Percentiles rank a stretch among this genome's conserved stretches.
Evolutionary conservation across 257 asterid genomes (phyloP).

Genomic region (Scutellaria baicalensis): DNA sequence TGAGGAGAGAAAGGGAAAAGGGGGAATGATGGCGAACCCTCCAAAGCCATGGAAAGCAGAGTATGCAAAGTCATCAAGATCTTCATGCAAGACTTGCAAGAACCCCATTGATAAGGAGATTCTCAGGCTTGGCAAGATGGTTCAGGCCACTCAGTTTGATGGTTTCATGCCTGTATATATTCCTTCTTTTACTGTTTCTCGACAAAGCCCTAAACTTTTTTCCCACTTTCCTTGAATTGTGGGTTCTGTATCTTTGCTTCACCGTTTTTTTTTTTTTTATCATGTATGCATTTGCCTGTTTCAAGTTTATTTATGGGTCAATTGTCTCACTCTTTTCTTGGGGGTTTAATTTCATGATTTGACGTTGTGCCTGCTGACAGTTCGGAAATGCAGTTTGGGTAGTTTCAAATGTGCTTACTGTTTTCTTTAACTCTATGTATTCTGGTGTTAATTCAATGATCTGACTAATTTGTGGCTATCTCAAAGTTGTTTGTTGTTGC

Average conservation of each 20-base stretch:
- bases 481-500: not conserved
- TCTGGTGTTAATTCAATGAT: not conserved
- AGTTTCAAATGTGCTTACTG: not conserved
- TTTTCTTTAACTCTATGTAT: not conserved
- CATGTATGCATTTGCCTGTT: not conserved
- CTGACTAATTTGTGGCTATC: not conserved
- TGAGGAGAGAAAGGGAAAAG: not conserved
- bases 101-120: slow-evolving; percentile 51
- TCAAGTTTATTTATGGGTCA: not conserved
- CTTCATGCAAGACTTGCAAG: slow-evolving; percentile 90
- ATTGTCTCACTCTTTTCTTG: not conserved
- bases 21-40: slow-evolving; percentile 85
- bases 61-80: slow-evolving; percentile 87
- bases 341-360: not conserved
- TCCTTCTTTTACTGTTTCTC: not conserved
- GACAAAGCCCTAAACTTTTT: slow-evolving; percentile 4
- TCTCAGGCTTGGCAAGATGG: slow-evolving; percentile 93
- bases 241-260: slow-evolving; percentile 7
- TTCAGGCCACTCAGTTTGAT: slow-evolving; percentile 79
- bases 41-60: slow-evolving; percentile 90
- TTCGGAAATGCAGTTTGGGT: not conserved
- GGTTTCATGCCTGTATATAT: slow-evolving; percentile 81
- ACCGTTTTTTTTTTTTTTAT: not conserved
- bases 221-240: not conserved
- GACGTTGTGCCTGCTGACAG: not conserved